A percentile compares a stretch with the other conserved stretches of the same genome.
phyloP scores from a whole-genome alignment of 352 stramenopile genomes.

The Phytopythium delawarense region DNA sequence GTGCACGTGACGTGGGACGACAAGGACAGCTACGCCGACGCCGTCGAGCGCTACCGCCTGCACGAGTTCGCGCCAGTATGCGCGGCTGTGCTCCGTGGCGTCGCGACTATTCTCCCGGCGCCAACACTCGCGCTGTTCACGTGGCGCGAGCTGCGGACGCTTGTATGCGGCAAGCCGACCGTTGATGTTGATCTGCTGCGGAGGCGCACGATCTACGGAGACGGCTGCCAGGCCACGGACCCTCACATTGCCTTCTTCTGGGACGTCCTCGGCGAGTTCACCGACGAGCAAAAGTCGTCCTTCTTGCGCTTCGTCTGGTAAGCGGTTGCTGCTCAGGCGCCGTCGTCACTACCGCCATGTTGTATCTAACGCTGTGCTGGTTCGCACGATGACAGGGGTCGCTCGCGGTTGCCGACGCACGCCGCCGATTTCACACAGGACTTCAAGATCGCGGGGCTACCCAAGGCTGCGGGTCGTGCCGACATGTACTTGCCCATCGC shows the following conservation, averaged over 20 bases:
- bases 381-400: constrained; percentile 28
- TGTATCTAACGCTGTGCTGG: constrained; percentile 2
- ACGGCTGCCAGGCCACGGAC: constrained; percentile 83
- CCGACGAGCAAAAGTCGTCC: constrained; percentile 85
- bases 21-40: constrained; percentile 74
- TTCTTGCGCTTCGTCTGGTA: constrained; percentile 89
- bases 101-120: constrained; percentile 85
- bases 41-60: constrained; percentile 76
- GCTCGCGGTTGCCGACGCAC: constrained; percentile 87
- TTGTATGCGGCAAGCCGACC: constrained; percentile 87
- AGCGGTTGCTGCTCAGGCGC: not conserved
- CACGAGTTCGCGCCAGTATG: constrained; percentile 78
- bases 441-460: constrained; percentile 86
- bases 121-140: constrained; percentile 80
- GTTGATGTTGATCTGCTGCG: constrained; percentile 87
- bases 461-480: constrained; percentile 63
- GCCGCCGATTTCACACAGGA: constrained; percentile 87
- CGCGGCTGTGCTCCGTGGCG: constrained; percentile 62
- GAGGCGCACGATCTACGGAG: constrained; percentile 86
- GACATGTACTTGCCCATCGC: constrained; percentile 86
- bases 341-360: not conserved
- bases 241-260: constrained; percentile 90
- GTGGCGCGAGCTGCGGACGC: constrained; percentile 85
- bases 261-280: constrained; percentile 86
- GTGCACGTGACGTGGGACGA: constrained; percentile 91